These are phyloP conservation scores for Sporisorium exsertum DNA, from an alignment of 1,284 basidiomycete genomes.

Conservation along the genomic window DNA sequence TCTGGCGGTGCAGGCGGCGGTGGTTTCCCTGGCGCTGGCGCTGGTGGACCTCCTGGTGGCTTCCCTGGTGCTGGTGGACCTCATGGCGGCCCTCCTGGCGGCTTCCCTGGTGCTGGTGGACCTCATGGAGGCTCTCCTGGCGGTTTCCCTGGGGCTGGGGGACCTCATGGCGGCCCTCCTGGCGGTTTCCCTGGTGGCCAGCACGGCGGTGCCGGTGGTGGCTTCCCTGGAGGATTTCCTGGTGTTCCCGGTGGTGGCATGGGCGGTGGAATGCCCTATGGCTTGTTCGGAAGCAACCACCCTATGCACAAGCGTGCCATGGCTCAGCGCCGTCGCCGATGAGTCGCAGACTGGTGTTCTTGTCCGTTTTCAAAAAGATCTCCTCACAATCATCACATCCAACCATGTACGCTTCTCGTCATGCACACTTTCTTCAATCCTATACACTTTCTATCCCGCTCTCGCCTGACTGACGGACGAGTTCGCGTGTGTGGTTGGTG, in stretches of 20 bases:
- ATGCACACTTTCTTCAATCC: neutral
- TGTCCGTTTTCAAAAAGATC: neutral
- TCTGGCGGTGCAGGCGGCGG: neutral
- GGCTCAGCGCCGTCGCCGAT: conserved; percentile 16
- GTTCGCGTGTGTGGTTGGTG: neutral
- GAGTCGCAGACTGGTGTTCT: neutral
- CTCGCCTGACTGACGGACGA: too few relatives aligned
- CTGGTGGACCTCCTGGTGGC: neutral
- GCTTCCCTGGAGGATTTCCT: too few relatives aligned
- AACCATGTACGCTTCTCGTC: neutral
- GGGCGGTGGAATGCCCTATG: neutral
- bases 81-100: neutral
- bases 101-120: neutral
- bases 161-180: neutral
- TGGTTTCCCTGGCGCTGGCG: neutral
- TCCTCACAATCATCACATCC: neutral
- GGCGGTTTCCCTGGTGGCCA: neutral
- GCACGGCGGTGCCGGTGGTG: neutral
- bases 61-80: neutral
- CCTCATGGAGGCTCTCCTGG: neutral
- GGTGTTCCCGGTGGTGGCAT: too few relatives aligned
- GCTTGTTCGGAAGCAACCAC: neutral
- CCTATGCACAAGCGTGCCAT: conserved; percentile 16
- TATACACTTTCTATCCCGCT: neutral
- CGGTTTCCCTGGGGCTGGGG: neutral